phyloP scores from a whole-genome alignment of 2,329 filamentous ascomycete species.

The Colletotrichum paranaense region DNA sequence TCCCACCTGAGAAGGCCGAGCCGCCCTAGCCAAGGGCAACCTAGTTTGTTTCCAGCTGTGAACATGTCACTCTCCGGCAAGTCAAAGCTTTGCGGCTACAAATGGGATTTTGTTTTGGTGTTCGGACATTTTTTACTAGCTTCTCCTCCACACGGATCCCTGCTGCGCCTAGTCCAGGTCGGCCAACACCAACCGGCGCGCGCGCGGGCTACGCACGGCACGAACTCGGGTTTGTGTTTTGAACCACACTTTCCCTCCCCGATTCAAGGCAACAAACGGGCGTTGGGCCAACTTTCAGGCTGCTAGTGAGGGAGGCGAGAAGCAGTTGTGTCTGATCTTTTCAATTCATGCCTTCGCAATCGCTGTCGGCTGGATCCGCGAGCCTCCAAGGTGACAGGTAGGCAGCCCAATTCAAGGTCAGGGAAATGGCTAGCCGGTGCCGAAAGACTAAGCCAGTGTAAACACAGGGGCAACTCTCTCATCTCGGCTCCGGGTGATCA shows the following conservation, averaged over 20 bases:
- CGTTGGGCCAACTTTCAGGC: background rate
- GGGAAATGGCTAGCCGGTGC: background rate
- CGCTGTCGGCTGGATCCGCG: conserved; percentile 21
- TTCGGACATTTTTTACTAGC: background rate
- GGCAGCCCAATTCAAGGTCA: background rate
- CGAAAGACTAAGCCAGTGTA: background rate
- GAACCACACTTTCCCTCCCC: background rate
- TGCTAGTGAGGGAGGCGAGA: background rate
- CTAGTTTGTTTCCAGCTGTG: background rate
- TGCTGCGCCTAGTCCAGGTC: conserved; percentile 3
- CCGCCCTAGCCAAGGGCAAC: background rate
- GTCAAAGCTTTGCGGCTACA: background rate
- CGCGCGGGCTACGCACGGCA: conserved; percentile 21
- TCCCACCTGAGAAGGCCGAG: conserved; percentile 5
- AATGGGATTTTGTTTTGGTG: background rate
- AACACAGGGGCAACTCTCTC: conserved; percentile 24
- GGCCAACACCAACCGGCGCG: background rate
- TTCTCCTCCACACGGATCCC: conserved; percentile 2
- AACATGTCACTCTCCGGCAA: background rate
- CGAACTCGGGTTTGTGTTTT: conserved; percentile 17
- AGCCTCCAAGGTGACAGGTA: background rate
- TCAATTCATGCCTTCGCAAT: background rate
- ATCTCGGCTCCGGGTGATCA: conserved; percentile 18
- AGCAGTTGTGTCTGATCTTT: background rate
- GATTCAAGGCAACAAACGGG: background rate